Percentiles rank a stretch among this genome's conserved stretches.
phyloP scores from a whole-genome alignment of 768 basidiomycete genomes.

The Floccularia luteovirens region DNA sequence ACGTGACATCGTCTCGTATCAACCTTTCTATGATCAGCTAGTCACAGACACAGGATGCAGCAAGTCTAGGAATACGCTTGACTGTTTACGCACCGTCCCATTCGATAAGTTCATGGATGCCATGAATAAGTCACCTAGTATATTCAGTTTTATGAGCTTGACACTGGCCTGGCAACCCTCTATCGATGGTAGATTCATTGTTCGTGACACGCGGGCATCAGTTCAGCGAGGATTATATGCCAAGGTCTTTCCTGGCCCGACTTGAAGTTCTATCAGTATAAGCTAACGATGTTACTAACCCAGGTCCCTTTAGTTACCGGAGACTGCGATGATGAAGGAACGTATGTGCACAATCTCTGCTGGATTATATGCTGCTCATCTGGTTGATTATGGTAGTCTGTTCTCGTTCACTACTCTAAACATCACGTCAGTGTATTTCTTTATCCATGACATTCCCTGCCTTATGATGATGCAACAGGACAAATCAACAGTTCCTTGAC shows the following conservation, averaged over 20 bases:
- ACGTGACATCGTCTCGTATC: conserved; percentile 7
- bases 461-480: background rate
- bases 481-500: background rate
- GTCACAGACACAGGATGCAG: conserved; percentile 21
- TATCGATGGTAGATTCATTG: conserved; percentile 28
- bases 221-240: conserved; percentile 23
- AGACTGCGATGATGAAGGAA: conserved; percentile 30
- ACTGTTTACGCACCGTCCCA: conserved; percentile 25
- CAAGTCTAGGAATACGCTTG: conserved; percentile 15
- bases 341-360: conserved; percentile 15
- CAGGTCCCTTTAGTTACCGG: conserved; percentile 20
- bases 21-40: conserved; percentile 20
- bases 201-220: conserved; percentile 15
- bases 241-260: conserved; percentile 10
- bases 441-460: conserved; percentile 13
- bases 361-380: background rate
- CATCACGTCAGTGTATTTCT: conserved; percentile 11
- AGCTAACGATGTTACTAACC: conserved; percentile 6
- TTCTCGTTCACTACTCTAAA: conserved; percentile 12
- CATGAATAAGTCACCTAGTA: conserved; percentile 13
- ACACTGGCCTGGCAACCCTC: conserved; percentile 23
- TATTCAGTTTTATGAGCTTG: conserved; percentile 20
- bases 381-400: conserved; percentile 5
- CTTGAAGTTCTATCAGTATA: background rate
- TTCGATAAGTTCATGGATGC: conserved; percentile 21